phyloP scores from a whole-genome alignment of 768 basidiomycete species.

The Collybia mongolica region DNA sequence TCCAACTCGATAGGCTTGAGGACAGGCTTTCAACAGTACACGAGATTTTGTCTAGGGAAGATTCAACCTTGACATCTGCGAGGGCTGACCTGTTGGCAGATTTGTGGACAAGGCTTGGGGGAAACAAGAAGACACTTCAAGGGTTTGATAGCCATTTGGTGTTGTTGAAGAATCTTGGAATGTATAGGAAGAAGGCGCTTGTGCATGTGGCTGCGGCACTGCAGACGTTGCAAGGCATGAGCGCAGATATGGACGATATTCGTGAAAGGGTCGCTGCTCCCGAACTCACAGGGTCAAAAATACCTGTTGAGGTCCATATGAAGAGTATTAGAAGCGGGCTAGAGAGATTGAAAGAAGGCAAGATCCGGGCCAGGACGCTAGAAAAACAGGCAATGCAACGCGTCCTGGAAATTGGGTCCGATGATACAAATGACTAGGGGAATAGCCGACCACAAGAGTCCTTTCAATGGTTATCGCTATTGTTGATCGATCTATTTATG shows the following conservation, averaged over 20 bases:
- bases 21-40: conserved; percentile 55
- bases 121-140: conserved; percentile 50
- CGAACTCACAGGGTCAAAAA: conserved; percentile 52
- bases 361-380: conserved; percentile 46
- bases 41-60: conserved; percentile 61
- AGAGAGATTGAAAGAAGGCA: conserved; percentile 58
- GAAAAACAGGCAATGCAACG: conserved; percentile 40
- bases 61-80: conserved; percentile 39
- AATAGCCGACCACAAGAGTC: too few species aligned
- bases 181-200: conserved; percentile 59
- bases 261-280: conserved; percentile 72
- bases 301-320: conserved; percentile 76
- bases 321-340: conserved; percentile 66
- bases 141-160: conserved; percentile 49
- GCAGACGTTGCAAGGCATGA: conserved; percentile 60
- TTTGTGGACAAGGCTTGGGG: conserved; percentile 71
- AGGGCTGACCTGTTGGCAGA: conserved; percentile 57
- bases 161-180: conserved; percentile 53
- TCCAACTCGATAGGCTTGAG: conserved; percentile 62
- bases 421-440: not conserved
- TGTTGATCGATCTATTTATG: too few species aligned
- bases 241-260: conserved; percentile 75
- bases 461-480: too few species aligned
- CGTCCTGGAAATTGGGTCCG: conserved; percentile 20
- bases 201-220: conserved; percentile 67